A percentile compares a stretch with the other conserved stretches of the same genome.
Evolutionary conservation across 192 early-diverging fungal species (phyloP).

Genomic region (Funneliformis mosseae): DNA sequence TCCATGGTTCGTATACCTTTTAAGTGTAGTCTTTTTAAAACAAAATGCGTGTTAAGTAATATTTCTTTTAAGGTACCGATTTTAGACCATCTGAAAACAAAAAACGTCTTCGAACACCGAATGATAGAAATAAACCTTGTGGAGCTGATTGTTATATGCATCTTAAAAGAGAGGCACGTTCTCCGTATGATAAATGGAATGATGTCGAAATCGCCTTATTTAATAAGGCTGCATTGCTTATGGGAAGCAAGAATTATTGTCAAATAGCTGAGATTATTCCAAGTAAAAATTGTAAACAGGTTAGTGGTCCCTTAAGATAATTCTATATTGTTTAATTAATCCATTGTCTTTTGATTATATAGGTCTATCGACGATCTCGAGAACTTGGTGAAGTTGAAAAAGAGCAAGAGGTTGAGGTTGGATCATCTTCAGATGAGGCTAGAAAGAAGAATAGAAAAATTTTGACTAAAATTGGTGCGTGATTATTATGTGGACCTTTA

Average conservation of each 20-base stretch:
- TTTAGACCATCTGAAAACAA: slow-evolving; percentile 13
- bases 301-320: background rate
- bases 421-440: slow-evolving; percentile 31
- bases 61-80: slow-evolving; percentile 8
- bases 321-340: background rate
- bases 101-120: slow-evolving; percentile 16
- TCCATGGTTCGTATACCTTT: slow-evolving; percentile 28
- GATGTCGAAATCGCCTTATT: slow-evolving; percentile 23
- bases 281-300: slow-evolving; percentile 31
- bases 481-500: background rate
- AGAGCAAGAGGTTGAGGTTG: slow-evolving; percentile 1
- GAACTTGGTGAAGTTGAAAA: background rate
- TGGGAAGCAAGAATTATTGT: slow-evolving; percentile 31
- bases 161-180: background rate
- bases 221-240: background rate
- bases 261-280: slow-evolving; percentile 1
- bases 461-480: slow-evolving; percentile 9
- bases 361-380: slow-evolving; percentile 18
- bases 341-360: background rate
- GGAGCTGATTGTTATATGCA: slow-evolving; percentile 8
- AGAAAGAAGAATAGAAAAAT: background rate
- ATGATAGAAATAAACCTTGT: slow-evolving; percentile 5
- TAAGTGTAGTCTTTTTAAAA: background rate
- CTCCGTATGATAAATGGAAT: background rate
- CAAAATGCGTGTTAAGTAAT: background rate